Base-by-base conservation (phyloP, 179 eudicot genomes). In the Nepenthes alata region DNA sequence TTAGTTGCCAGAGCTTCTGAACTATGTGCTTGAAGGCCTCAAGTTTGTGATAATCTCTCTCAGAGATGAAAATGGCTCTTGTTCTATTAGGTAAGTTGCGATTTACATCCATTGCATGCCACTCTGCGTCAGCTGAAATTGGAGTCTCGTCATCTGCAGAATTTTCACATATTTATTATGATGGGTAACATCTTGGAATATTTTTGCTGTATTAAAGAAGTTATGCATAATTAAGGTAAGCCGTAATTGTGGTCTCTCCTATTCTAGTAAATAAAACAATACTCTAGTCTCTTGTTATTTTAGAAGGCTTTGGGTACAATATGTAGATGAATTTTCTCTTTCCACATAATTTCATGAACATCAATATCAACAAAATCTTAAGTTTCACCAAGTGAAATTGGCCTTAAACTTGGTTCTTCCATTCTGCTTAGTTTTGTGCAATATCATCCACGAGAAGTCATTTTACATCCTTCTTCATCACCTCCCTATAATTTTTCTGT, bases 81-180 rank as follows among this genome's bases (percentile, higher is more conserved):
- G 60, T 15, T 47, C 61, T 65, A 51, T 60, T 1, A 9, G 65
- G 53, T 25, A 57, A 57, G 36, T 58, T 41, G 35, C 56, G 44
- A 57, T 52, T 44, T 4, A 47, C 3, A 58, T 67, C 64, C 15
- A 11, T 38, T 54, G 57, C 57, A 3, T 49, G 70, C 69, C 72
- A 61, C 56, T 67, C 71, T 66, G 16, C 25, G 54, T 53, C 61
- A 3, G 38, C 53, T 15, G 63, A 13, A 38, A 47, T n/a, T 35
- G 47, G 56, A 58, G 55, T 61, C 39, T 61, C 75, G n/a, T 67
- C 51, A 67, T 74, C 78, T 74, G 73, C 78, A 58, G 36, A 49
- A 60, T 59, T 64, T 55, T 49, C 37, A 62, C 41, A 38, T 35
- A 35, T 35, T 10, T 35, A 34, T 10, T 35, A 34, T 57, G n/a